Evolutionary conservation across 202 grass and related monocot genomes (phyloP).

Genomic region (Cymbopogon flexuosus): DNA sequence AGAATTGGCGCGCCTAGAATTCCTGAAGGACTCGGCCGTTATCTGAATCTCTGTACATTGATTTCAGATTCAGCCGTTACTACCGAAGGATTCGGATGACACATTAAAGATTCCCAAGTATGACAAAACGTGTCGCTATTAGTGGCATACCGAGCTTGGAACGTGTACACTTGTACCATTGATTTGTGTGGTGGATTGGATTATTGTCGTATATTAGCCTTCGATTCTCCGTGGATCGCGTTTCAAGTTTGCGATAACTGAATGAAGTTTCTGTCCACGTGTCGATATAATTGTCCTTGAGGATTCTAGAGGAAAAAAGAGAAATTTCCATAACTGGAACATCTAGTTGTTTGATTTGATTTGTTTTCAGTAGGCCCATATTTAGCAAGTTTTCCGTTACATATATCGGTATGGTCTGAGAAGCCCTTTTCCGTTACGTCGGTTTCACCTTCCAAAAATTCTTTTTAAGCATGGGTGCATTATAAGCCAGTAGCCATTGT

Average conservation of each 20-base stretch:
- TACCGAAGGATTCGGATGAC: neutral
- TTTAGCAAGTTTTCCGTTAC: neutral
- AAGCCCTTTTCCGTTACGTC: neutral
- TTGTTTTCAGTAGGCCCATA: slow-evolving; percentile 7
- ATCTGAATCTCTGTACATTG: neutral
- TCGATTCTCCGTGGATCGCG: neutral
- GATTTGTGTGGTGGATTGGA: too few species aligned
- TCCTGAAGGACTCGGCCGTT: too few species aligned
- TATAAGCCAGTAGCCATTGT: neutral
- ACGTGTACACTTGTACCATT: neutral
- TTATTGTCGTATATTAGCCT: neutral
- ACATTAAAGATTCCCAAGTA: neutral
- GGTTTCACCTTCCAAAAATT: slow-evolving; percentile 13
- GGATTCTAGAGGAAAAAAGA: neutral
- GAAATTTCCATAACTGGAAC: neutral
- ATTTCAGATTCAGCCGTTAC: neutral
- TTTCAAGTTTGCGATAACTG: neutral
- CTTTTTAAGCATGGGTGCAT: neutral
- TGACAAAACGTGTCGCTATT: neutral
- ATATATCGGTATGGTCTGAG: neutral
- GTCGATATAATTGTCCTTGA: neutral
- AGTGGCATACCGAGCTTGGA: neutral
- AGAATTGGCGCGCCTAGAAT: neutral
- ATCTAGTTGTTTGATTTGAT: slow-evolving; percentile 4
- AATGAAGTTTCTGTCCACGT: neutral